Percentiles rank a stretch among this genome's conserved stretches.
Conservation (phyloP, 2,329 filamentous ascomycete genomes). For the Pleoardoris graminearum region DNA sequence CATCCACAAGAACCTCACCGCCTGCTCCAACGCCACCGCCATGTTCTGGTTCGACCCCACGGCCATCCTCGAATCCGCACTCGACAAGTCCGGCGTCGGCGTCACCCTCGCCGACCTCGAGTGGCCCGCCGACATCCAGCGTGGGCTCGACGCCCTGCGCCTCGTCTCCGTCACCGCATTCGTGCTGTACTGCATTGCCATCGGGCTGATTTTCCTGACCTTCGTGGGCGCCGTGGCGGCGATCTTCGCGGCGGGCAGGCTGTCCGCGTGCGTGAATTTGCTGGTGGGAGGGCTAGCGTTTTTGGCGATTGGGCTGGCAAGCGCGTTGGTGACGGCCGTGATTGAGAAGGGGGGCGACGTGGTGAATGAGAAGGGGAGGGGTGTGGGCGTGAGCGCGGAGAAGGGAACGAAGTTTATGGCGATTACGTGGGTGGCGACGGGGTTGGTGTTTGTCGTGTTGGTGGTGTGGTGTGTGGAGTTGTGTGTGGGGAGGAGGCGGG, state of each 20-base stretch:
- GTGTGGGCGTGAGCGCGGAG: slow-evolving; percentile 54
- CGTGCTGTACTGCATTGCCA: slow-evolving; percentile 62
- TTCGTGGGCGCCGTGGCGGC: slow-evolving; percentile 53
- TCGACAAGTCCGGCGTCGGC: slow-evolving; percentile 48
- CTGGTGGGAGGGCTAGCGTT: slow-evolving; percentile 57
- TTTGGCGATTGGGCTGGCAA: slow-evolving; percentile 68
- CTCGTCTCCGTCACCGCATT: slow-evolving; percentile 58
- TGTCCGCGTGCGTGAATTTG: slow-evolving; percentile 56
- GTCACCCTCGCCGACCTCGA: slow-evolving; percentile 57
- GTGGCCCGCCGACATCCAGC: slow-evolving; percentile 61
- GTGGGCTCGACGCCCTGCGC: slow-evolving; percentile 56
- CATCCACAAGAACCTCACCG: slow-evolving; percentile 56
- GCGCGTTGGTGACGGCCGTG: slow-evolving; percentile 71
- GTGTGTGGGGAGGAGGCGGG: slow-evolving; percentile 26
- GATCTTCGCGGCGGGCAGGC: slow-evolving; percentile 50
- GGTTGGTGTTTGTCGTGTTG: slow-evolving; percentile 46
- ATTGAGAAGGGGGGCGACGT: slow-evolving; percentile 57
- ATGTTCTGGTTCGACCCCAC: slow-evolving; percentile 63
- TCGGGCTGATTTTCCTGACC: slow-evolving; percentile 56
- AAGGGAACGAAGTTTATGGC: slow-evolving; percentile 60
- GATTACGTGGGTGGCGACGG: slow-evolving; percentile 63
- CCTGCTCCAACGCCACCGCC: slow-evolving; percentile 58
- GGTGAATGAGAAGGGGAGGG: slow-evolving; percentile 58
- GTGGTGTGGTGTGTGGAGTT: slow-evolving; percentile 36
- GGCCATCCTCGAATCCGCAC: slow-evolving; percentile 53